Conservation (phyloP, 1,284 basidiomycete genomes). For the Pterula multifida region DNA sequence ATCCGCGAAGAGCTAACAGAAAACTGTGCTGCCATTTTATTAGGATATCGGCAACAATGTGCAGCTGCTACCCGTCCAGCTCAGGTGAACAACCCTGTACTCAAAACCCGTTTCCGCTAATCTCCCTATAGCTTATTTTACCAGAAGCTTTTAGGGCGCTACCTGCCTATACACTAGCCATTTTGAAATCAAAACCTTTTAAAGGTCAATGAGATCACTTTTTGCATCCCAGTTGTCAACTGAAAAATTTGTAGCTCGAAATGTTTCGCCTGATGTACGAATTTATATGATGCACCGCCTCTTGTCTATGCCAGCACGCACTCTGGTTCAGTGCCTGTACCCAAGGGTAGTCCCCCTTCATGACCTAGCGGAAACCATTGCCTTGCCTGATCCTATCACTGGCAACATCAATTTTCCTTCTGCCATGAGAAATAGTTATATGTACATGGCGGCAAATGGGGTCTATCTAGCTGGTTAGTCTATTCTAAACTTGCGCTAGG, state of each 20-base stretch:
- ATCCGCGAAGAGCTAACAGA: conserved; percentile 83
- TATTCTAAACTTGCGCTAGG: conserved; percentile 2
- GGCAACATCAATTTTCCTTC: conserved; percentile 63
- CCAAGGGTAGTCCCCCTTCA: conserved; percentile 87
- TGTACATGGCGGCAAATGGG: conserved; percentile 84
- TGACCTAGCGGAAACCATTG: conserved; percentile 65
- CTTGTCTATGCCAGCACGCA: conserved; percentile 56
- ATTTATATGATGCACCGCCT: conserved; percentile 78
- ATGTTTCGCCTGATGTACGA: conserved; percentile 88
- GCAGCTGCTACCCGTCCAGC: conserved; percentile 73
- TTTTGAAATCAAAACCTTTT: conserved; percentile 86
- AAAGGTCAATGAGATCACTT: conserved; percentile 48
- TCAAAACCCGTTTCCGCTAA: background rate
- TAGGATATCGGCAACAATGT: conserved; percentile 87
- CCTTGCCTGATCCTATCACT: conserved; percentile 49
- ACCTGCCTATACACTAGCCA: conserved; percentile 74
- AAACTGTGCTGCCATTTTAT: conserved; percentile 71
- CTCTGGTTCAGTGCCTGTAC: conserved; percentile 76
- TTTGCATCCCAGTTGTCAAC: conserved; percentile 3
- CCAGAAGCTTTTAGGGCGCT: conserved; percentile 91
- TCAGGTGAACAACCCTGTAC: conserved; percentile 45
- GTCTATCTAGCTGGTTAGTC: conserved; percentile 80
- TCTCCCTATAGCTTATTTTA: conserved; percentile 61
- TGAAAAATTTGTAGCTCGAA: conserved; percentile 41
- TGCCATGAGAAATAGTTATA: conserved; percentile 76